Conservation (phyloP, 2,329 filamentous ascomycete species). For the Diplodia corticola region DNA sequence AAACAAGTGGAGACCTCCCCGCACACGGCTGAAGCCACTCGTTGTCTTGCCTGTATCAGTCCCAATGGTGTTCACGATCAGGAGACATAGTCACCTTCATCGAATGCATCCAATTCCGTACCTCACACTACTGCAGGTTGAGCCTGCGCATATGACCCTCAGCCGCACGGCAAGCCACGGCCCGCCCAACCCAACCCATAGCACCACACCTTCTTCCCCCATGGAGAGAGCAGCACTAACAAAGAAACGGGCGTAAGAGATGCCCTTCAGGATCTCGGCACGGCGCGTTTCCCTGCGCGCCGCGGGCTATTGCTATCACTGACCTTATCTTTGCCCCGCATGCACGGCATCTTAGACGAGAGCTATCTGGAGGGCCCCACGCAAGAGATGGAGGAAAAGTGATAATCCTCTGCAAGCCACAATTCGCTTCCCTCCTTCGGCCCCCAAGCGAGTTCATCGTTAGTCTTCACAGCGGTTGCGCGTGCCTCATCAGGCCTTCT, state of each 20-base stretch:
- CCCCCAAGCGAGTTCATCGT: not conserved
- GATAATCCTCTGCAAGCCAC: not conserved
- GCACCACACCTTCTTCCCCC: not conserved
- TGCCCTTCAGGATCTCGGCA: not conserved
- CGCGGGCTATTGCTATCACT: not conserved
- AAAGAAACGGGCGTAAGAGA: not conserved
- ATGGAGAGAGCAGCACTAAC: not conserved
- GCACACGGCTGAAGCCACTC: not conserved
- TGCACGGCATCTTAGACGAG: not conserved
- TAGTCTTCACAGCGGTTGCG: not conserved
- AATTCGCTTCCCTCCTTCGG: not conserved
- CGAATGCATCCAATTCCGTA: not conserved
- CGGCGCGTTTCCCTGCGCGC: not conserved
- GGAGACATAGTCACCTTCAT: not conserved
- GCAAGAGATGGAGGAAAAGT: not conserved
- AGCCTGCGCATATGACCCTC: not conserved
- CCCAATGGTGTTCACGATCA: constrained; percentile 2
- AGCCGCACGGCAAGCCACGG: not conserved
- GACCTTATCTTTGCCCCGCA: not conserved
- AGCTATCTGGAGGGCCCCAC: too few relatives aligned
- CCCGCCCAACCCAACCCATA: not conserved
- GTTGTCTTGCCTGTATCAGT: not conserved
- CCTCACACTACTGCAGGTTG: not conserved
- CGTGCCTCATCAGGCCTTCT: not conserved
- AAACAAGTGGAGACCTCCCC: not conserved